A percentile compares a stretch with the other conserved stretches of the same genome.
Evolutionary conservation across 1,284 basidiomycete genomes (phyloP).

Genomic region (Microbotryum violaceum): DNA sequence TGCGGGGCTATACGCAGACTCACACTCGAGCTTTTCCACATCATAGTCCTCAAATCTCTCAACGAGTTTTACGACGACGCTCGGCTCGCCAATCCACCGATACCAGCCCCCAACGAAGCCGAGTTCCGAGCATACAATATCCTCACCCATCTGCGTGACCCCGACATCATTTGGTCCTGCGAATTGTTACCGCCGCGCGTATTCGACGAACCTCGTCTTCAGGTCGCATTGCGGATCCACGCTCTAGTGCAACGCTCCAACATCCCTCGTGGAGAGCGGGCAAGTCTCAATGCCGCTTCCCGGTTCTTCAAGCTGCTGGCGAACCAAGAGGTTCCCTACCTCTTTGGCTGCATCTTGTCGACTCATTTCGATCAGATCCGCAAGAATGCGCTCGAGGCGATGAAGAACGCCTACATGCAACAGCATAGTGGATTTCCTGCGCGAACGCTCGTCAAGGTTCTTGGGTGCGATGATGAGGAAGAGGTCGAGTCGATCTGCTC

Average conservation of each 20-base stretch:
- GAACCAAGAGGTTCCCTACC: constrained; percentile 42
- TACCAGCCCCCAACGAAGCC: constrained; percentile 68
- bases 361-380: constrained; percentile 49
- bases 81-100: constrained; percentile 46
- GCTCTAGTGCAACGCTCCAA: constrained; percentile 71
- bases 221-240: constrained; percentile 72
- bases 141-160: constrained; percentile 80
- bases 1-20: not conserved
- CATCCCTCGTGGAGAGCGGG: constrained; percentile 47
- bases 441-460: constrained; percentile 39
- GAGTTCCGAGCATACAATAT: constrained; percentile 95
- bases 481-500: constrained; percentile 41
- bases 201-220: constrained; percentile 64
- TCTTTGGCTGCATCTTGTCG: constrained; percentile 50
- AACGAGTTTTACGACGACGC: constrained; percentile 87
- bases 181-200: constrained; percentile 69
- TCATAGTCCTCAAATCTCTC: constrained; percentile 73
- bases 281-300: constrained; percentile 53
- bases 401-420: constrained; percentile 45
- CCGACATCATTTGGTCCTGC: constrained; percentile 56
- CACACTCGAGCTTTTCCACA: not conserved
- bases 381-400: constrained; percentile 46
- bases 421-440: constrained; percentile 40
- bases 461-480: constrained; percentile 45
- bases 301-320: constrained; percentile 48